Percentiles rank a stretch among this genome's conserved stretches.
phyloP scores from a whole-genome alignment of 257 asterid genomes.

The Agastache rugosa region DNA sequence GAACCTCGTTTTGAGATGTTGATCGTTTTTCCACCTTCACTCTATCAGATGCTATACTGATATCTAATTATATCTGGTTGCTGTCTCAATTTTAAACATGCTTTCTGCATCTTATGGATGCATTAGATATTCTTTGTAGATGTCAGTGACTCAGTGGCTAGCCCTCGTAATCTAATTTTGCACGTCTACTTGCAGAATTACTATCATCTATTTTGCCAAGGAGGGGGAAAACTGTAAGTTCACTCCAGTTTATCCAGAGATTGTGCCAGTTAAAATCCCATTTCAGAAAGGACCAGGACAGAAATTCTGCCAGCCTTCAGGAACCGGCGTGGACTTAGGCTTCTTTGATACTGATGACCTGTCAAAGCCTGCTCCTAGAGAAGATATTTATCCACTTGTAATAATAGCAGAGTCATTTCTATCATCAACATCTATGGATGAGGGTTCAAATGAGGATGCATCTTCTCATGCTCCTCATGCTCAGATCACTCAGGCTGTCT shows the following conservation, averaged over 20 bases:
- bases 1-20: too few species aligned
- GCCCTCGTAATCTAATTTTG: conserved; percentile 29
- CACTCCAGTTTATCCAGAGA: conserved; percentile 74
- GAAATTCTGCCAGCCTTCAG: conserved; percentile 87
- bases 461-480: conserved; percentile 73
- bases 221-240: conserved; percentile 69
- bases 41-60: background rate
- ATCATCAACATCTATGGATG: conserved; percentile 39
- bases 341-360: conserved; percentile 82
- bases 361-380: conserved; percentile 69
- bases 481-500: conserved; percentile 81
- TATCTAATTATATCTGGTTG: conserved; percentile 1
- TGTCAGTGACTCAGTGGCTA: background rate
- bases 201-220: conserved; percentile 81
- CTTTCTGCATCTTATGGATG: background rate
- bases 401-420: conserved; percentile 68
- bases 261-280: conserved; percentile 68
- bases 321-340: conserved; percentile 89
- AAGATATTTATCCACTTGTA: conserved; percentile 83
- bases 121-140: background rate
- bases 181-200: conserved; percentile 60
- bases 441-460: conserved; percentile 37
- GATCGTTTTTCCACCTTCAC: too few species aligned
- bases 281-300: conserved; percentile 82
- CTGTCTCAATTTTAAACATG: background rate